Evolutionary conservation across 169 alveolate species (phyloP).

Genomic region (Toxoplasma gondii): DNA sequence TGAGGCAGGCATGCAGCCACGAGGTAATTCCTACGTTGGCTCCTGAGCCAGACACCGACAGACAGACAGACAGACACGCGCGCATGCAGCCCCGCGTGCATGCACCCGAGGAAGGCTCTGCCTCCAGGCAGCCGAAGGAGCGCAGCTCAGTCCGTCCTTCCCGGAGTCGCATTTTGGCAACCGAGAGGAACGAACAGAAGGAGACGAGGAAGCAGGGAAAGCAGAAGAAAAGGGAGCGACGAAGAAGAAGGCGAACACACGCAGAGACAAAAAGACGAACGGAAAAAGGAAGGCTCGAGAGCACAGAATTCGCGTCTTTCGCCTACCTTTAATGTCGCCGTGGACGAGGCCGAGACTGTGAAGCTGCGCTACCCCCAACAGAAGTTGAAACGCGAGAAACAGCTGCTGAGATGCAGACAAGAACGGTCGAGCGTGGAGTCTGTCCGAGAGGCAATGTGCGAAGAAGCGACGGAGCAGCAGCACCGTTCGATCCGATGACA

Average conservation of each 20-base stretch:
- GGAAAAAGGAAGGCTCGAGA: no score
- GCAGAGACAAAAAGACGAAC: no score
- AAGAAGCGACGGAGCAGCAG: constrained; percentile 79
- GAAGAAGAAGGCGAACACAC: no score
- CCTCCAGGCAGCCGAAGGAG: background rate
- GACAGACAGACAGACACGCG: background rate
- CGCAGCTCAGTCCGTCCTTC: no score
- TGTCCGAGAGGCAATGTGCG: constrained; percentile 77
- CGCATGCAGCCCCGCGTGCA: background rate
- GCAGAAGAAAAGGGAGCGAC: no score
- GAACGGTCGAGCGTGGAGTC: constrained; percentile 80
- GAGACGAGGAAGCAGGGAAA: no score
- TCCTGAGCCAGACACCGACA: background rate
- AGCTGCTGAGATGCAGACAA: constrained; percentile 75
- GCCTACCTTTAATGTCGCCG: constrained; percentile 84
- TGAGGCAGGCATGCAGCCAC: constrained; percentile 75
- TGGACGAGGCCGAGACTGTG: constrained; percentile 80
- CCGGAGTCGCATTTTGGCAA: no score
- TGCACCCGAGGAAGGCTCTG: background rate
- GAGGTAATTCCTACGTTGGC: constrained; percentile 84
- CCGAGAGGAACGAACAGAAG: no score
- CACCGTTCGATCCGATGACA: constrained; percentile 35
- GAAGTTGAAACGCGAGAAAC: constrained; percentile 84
- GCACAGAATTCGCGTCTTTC: no score
- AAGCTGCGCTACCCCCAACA: constrained; percentile 79